Base-by-base conservation (phyloP, 192 early-diverging fungal genomes). In the Podila minutissima region DNA sequence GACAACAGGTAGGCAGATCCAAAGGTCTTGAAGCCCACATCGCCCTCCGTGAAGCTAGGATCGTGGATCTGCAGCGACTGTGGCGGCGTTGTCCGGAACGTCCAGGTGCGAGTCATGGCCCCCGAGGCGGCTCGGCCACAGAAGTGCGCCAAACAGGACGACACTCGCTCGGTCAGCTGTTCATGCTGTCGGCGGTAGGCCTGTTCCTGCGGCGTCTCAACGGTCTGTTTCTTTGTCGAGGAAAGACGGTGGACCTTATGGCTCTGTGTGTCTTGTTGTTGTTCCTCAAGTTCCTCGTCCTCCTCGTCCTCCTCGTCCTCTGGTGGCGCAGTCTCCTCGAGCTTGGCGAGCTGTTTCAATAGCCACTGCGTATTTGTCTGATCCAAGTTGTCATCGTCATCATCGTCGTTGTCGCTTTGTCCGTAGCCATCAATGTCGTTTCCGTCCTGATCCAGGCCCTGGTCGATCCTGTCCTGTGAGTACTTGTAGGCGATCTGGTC, bases 1-100 rank as follows among this genome's bases (percentile, higher is more conserved):
- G 85, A 86, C 59, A 88, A 61, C 12, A 88, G 62, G 12, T 86
- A 86, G 1, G 87, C 85, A 22, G 87, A 84, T 60, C 87, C 87
- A 84, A 86, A 88, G 7, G 87, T 88, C 61, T 88, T 88, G 68
- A 88, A 88, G 20, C 87, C 87, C 29, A 88, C 68, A 74, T 88
- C 87, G 22, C 86, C 84, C 12, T 75, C 87, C 15, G 78, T 81
- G 53, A 83, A 86, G 32, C 84, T 85, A 5, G 87, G 87, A 64
- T 88, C 87, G 60, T 88, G 87, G 59, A 88, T 73, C 62, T 81
- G 66, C 0, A 81, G 57, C 0, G 77, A 81, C 24, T 69, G 70
- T 0, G 77, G 77, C 0, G 71, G 77, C 0, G 19, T 50, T 2
- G 77, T 69, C 17, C 69, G 67, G 58, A 73, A 81, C 1, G 51